phyloP scores from a whole-genome alignment of 2,329 filamentous ascomycete species.

The Stagonosporopsis vannaccii region DNA sequence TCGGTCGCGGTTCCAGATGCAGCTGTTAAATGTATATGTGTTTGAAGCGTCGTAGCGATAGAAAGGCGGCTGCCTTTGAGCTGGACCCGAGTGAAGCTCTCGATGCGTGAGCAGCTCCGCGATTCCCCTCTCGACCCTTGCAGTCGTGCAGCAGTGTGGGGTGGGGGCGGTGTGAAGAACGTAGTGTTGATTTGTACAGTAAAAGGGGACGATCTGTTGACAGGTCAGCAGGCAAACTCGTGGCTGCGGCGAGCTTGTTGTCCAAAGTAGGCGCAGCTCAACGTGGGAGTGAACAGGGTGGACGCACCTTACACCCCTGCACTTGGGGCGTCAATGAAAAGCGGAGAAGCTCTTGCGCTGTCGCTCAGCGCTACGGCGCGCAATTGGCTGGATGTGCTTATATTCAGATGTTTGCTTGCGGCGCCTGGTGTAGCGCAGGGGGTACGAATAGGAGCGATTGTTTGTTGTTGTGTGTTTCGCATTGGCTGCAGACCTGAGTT shows the following conservation, averaged over 20 bases:
- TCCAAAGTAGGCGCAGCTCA: conserved; percentile 24
- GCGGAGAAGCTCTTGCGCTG: conserved; percentile 32
- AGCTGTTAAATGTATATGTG: conserved; percentile 12
- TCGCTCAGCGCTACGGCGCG: conserved; percentile 6
- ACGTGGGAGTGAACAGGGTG: conserved; percentile 37
- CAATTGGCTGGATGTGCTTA: conserved; percentile 14
- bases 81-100: conserved; percentile 23
- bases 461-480: conserved; percentile 33
- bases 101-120: conserved; percentile 24
- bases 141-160: conserved; percentile 20
- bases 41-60: conserved; percentile 16
- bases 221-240: background rate
- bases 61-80: conserved; percentile 25
- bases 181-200: background rate
- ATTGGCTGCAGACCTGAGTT: conserved; percentile 9
- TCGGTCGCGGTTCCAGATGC: conserved; percentile 1
- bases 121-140: conserved; percentile 20
- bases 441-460: conserved; percentile 27
- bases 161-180: conserved; percentile 19
- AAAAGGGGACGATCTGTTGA: background rate
- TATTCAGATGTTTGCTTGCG: conserved; percentile 1
- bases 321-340: conserved; percentile 37
- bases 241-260: conserved; percentile 5
- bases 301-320: conserved; percentile 32
- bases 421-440: conserved; percentile 12